Evolutionary conservation across 345 rosid species (phyloP).

Genomic region (Mallotus nudiflorus): DNA sequence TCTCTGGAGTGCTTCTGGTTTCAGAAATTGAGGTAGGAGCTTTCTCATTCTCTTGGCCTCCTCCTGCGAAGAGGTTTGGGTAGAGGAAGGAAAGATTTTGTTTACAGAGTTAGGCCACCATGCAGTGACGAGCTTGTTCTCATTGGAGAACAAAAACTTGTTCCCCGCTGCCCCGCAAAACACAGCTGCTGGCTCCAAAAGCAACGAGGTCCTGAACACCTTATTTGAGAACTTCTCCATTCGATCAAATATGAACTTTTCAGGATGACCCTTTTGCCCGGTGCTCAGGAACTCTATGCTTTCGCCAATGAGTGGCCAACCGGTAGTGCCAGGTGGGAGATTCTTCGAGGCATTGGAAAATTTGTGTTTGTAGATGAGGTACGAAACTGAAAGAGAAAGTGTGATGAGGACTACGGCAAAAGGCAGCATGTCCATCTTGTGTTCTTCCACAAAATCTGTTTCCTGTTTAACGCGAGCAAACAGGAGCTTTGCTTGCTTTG

Average conservation of each 20-base stretch:
- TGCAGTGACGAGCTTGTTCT: slow-evolving; percentile 35
- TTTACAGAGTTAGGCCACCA: slow-evolving; percentile 52
- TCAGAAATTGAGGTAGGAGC: slow-evolving; percentile 36
- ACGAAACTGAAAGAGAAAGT: background rate
- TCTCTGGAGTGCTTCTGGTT: slow-evolving; percentile 40
- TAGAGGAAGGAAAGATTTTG: slow-evolving; percentile 43
- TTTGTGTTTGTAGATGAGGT: background rate
- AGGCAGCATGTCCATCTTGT: background rate
- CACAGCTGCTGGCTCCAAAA: slow-evolving; percentile 30
- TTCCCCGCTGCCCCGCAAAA: slow-evolving; percentile 39
- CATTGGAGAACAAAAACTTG: slow-evolving; percentile 48
- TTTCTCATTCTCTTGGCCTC: slow-evolving; percentile 37
- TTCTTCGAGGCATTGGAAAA: background rate
- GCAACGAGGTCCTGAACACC: slow-evolving; percentile 37
- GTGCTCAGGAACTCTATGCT: slow-evolving; percentile 34
- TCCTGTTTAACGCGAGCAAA: too few relatives aligned
- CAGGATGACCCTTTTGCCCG: slow-evolving; percentile 41
- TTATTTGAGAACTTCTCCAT: slow-evolving; percentile 26
- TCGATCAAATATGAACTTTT: slow-evolving; percentile 39
- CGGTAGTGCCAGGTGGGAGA: slow-evolving; percentile 41
- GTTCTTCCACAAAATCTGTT: too few relatives aligned
- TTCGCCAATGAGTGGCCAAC: slow-evolving; percentile 43
- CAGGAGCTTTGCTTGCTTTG: too few relatives aligned
- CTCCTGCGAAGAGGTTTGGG: slow-evolving; percentile 27
- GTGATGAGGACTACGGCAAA: slow-evolving; percentile 1